Base-by-base conservation (phyloP, 768 basidiomycete species). In the Trametes maxima region DNA sequence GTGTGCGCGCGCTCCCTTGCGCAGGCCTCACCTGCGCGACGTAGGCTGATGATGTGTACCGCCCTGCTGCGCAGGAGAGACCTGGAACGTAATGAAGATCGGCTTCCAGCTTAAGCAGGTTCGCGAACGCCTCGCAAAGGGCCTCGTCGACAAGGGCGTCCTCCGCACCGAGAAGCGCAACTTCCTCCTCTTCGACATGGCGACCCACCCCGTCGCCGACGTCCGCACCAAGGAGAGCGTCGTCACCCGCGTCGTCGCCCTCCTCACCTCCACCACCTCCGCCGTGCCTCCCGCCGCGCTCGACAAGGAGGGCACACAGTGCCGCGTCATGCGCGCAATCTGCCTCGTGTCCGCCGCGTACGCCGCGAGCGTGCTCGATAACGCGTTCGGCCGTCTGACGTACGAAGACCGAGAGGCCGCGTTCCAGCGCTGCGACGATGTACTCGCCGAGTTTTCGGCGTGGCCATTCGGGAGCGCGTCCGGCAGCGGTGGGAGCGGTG, bases 41-140 rank as follows among this genome's bases (percentile, higher is more conserved):
- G 55, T 33, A 61, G 45, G 56, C 59, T 61, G 56, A 57, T 37
- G 46, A n/a, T n/a, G 40, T 22, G 40, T 14, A 39, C 24, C 47
- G 13, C 17, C 19, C 54, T 49, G 50, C 48, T n/a, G 25, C 17
- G 7, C 70, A 98, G 95, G 96, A 57, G 96, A 99, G 78, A 98
- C 96, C 49, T 99, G 96, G 96, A 99, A 98, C 75, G 95, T 99
- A 8, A 94, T 98, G 89, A 98, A 98, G 78, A 98, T 99, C 56
- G 95, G 95, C 22, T 99, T 94, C 76, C 96, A 99, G 75, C 87
- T 99, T 48, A 98, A 98, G 75, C 96, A 98, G 77, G 96, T 98
- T 42, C 89, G 96, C 47, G 96, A 99, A 77, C 91, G 96, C 17
- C 88, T 99, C 42, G 95, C 95, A 14, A 99, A 99, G 73, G 84